These are phyloP conservation scores for Leptodermis oblonga DNA, from an alignment of 257 asterid genomes.

Conservation along the genomic window DNA sequence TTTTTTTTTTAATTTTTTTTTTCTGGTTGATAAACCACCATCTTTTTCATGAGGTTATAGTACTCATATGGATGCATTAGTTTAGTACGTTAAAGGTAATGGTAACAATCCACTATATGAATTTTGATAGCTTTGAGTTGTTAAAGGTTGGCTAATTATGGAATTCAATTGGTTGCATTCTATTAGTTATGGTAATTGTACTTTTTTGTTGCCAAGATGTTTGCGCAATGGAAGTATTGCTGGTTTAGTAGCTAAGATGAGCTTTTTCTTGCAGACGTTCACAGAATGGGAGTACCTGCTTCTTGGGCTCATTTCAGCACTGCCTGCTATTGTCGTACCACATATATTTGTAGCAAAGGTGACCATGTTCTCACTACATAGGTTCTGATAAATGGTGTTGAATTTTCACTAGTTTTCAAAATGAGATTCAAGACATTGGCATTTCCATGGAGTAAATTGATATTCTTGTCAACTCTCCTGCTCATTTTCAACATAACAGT, in stretches of 20 bases:
- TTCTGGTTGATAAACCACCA: no score
- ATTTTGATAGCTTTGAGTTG: not conserved
- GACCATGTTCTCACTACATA: not conserved
- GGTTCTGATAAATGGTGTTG: not conserved
- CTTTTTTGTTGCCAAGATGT: not conserved
- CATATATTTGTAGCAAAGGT: slow-evolving; percentile 25
- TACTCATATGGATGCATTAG: not conserved
- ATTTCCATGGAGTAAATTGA: not conserved
- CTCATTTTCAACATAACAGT: not conserved
- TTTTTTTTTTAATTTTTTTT: no score
- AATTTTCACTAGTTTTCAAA: not conserved
- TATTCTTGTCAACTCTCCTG: not conserved
- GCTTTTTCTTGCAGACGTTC: slow-evolving; percentile 22
- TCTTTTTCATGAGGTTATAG: not conserved
- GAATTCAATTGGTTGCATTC: not conserved
- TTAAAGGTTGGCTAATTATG: not conserved
- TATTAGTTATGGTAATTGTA: not conserved
- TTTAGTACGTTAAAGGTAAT: no score
- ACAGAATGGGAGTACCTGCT: slow-evolving; percentile 29
- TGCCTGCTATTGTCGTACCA: slow-evolving; percentile 24
- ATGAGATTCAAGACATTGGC: not conserved
- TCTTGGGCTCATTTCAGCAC: slow-evolving; percentile 30
- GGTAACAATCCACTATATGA: not conserved
- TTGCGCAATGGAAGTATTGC: no score
- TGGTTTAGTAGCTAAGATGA: no score